Conservation (phyloP, 1,139 yeast genomes). For the Nadsonia starkeyi-henricii region DNA sequence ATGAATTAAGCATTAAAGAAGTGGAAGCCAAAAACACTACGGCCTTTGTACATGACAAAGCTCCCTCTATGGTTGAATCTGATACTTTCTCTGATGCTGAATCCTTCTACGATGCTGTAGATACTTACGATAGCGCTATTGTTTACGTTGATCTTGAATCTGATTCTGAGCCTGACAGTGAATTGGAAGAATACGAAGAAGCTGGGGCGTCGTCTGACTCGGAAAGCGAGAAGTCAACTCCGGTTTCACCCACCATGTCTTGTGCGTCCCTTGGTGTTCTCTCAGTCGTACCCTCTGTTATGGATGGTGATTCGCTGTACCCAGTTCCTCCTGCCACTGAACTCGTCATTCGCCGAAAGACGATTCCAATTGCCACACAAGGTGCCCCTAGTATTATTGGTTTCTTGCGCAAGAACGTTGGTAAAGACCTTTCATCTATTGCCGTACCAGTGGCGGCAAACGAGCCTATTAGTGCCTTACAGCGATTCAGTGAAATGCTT, state of each 20-base stretch:
- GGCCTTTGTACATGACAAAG: no score
- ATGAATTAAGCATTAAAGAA: not conserved
- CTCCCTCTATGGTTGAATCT: conserved; percentile 1
- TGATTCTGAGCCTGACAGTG: conserved; percentile 16
- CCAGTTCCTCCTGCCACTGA: conserved; percentile 42
- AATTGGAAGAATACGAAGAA: conserved; percentile 18
- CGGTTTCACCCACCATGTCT: not conserved
- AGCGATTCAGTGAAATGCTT: conserved; percentile 61
- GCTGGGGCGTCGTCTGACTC: conserved; percentile 10
- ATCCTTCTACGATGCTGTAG: conserved; percentile 57
- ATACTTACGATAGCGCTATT: conserved; percentile 23
- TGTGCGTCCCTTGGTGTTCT: conserved; percentile 5
- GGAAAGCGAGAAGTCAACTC: not conserved
- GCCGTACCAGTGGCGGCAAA: conserved; percentile 93
- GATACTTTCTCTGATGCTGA: conserved; percentile 32
- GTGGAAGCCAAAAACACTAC: not conserved
- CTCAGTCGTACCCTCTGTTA: conserved; percentile 12
- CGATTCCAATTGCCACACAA: conserved; percentile 44
- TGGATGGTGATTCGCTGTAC: conserved; percentile 28
- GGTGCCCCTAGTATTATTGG: conserved; percentile 74
- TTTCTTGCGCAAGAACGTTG: conserved; percentile 76
- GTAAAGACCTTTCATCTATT: conserved; percentile 73
- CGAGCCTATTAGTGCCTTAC: conserved; percentile 78
- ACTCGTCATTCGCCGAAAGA: conserved; percentile 40
- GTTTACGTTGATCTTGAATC: conserved; percentile 20